Evolutionary conservation across 2,329 filamentous ascomycete species (phyloP).

Genomic region (Penicillium paneum): DNA sequence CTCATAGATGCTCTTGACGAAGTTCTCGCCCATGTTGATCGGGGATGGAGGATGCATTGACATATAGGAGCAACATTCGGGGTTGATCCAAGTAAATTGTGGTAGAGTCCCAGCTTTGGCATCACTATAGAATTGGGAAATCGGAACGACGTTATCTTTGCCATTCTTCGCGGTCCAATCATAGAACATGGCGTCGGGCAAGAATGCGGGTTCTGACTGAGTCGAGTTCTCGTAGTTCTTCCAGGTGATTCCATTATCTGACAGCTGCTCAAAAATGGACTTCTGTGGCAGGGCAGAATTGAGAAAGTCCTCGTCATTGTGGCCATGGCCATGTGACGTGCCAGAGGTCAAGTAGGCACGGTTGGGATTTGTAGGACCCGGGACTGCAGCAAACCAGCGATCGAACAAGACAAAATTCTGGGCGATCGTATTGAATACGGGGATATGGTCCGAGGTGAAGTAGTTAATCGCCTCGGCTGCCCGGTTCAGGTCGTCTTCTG

Average conservation of each 20-base stretch:
- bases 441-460: constrained; percentile 43
- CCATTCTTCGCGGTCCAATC: constrained; percentile 26
- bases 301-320: constrained; percentile 36
- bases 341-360: constrained; percentile 40
- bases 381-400: constrained; percentile 43
- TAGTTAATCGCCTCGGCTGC: constrained; percentile 47
- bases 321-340: constrained; percentile 41
- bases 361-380: constrained; percentile 42
- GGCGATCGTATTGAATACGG: constrained; percentile 41
- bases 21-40: constrained; percentile 45
- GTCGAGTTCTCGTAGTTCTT: constrained; percentile 49
- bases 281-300: constrained; percentile 37
- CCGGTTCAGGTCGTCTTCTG: constrained; percentile 35
- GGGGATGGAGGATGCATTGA: constrained; percentile 48
- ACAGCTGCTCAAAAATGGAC: constrained; percentile 43
- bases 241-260: constrained; percentile 44
- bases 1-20: constrained; percentile 49
- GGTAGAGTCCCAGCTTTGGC: constrained; percentile 46
- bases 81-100: constrained; percentile 50
- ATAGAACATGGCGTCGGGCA: constrained; percentile 47
- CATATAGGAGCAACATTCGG: constrained; percentile 51
- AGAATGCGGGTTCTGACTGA: constrained; percentile 29
- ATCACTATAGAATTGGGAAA: constrained; percentile 46
- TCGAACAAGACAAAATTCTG: constrained; percentile 48
- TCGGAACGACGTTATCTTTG: constrained; percentile 35